phyloP scores from a whole-genome alignment of 2,329 filamentous ascomycete species.

The Microthyrium microscopicum region DNA sequence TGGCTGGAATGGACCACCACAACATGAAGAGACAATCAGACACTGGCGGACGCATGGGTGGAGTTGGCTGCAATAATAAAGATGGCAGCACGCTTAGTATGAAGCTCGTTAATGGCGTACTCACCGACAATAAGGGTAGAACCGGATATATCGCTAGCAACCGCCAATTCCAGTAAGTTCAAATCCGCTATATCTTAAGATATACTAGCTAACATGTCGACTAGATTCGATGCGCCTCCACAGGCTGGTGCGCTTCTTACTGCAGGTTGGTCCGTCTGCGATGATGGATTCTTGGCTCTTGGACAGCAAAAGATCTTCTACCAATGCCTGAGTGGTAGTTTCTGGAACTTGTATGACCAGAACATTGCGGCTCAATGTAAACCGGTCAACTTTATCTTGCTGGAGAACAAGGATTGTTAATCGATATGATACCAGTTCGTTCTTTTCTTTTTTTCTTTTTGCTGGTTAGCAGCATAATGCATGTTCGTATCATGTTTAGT shows the following conservation, averaged over 20 bases:
- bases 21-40: background rate
- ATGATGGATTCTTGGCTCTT: constrained; percentile 52
- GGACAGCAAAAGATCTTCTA: constrained; percentile 53
- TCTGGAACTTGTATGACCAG: constrained; percentile 70
- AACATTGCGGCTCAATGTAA: constrained; percentile 8
- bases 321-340: constrained; percentile 55
- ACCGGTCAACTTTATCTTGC: background rate
- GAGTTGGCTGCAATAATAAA: background rate
- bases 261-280: constrained; percentile 55
- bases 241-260: constrained; percentile 61
- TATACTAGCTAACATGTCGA: background rate
- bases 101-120: constrained; percentile 44
- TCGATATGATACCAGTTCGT: too few species aligned
- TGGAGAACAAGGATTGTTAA: too few species aligned
- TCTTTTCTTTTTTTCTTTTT: too few species aligned
- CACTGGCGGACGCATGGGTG: background rate
- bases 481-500: too few species aligned
- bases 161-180: constrained; percentile 37
- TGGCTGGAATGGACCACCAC: background rate
- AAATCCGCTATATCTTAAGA: background rate
- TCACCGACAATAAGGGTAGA: constrained; percentile 48
- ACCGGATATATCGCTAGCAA: constrained; percentile 68
- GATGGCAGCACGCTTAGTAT: constrained; percentile 38
- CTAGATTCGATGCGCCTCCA: constrained; percentile 21
- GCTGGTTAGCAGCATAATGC: too few species aligned